Evolutionary conservation across 2,329 filamentous ascomycete genomes (phyloP).

Genomic region (Alternaria metachromatica): DNA sequence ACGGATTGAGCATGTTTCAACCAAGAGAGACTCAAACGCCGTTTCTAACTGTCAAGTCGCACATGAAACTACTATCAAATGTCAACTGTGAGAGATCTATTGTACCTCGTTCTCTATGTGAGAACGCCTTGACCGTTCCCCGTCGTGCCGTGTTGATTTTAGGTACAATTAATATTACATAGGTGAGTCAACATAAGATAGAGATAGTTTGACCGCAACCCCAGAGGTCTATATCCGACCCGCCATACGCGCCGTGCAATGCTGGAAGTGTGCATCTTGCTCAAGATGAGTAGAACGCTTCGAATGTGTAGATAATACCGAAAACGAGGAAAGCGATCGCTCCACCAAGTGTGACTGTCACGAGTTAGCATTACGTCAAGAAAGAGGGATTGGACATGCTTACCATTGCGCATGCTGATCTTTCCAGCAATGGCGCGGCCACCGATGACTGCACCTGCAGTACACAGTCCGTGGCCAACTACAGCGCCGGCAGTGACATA

Average conservation of each 20-base stretch:
- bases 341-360: constrained; percentile 85
- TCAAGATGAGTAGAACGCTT: constrained; percentile 67
- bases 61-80: background rate
- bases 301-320: constrained; percentile 87
- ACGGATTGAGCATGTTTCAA: background rate
- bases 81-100: background rate
- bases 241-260: constrained; percentile 32
- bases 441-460: constrained; percentile 87
- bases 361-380: constrained; percentile 28
- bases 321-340: constrained; percentile 90
- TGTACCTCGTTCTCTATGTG: constrained; percentile 5
- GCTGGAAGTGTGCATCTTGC: constrained; percentile 29
- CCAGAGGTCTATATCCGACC: constrained; percentile 13
- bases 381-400: constrained; percentile 52
- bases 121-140: constrained; percentile 22
- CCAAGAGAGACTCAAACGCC: background rate
- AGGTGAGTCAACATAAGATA: constrained; percentile 2
- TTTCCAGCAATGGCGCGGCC: constrained; percentile 90
- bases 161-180: constrained; percentile 38
- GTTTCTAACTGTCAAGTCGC: background rate
- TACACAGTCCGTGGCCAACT: constrained; percentile 86
- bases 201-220: background rate
- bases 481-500: constrained; percentile 94
- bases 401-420: constrained; percentile 95
- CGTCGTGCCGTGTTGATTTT: background rate